phyloP scores from a whole-genome alignment of 176 grass and related monocot species.

The Lolium multiflorum region DNA sequence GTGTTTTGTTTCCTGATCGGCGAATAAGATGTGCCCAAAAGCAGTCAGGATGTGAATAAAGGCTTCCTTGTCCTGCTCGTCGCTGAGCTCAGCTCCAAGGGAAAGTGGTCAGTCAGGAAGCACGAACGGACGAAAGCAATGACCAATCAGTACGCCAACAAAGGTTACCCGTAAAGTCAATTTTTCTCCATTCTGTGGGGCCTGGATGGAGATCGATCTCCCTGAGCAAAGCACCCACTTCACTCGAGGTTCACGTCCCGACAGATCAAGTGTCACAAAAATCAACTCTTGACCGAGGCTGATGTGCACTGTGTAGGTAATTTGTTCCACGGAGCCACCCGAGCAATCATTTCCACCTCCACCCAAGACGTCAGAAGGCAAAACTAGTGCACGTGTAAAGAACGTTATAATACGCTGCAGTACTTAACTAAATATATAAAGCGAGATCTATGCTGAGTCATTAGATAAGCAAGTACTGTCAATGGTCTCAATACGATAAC shows the following conservation, averaged over 20 bases:
- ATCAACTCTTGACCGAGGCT: not conserved
- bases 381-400: constrained; percentile 44
- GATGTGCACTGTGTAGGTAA: not conserved
- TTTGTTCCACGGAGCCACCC: not conserved
- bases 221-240: not conserved
- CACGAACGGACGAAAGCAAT: not conserved
- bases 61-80: no score
- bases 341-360: constrained; percentile 44
- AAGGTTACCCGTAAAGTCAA: not conserved
- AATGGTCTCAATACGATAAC: no score
- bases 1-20: not conserved
- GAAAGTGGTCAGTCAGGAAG: not conserved
- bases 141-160: not conserved
- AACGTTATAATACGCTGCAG: not conserved
- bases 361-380: constrained; percentile 26
- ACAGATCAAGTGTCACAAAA: not conserved
- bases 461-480: no score
- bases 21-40: not conserved
- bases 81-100: no score
- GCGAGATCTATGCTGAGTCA: no score
- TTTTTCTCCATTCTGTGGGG: not conserved
- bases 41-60: not conserved
- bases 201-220: not conserved
- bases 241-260: constrained; percentile 56
- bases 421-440: no score